Evolutionary conservation across 2,329 filamentous ascomycete genomes (phyloP), one percentile per base, ranked within the genome.

Genomic region (Ambrosiella xylebori): DNA sequence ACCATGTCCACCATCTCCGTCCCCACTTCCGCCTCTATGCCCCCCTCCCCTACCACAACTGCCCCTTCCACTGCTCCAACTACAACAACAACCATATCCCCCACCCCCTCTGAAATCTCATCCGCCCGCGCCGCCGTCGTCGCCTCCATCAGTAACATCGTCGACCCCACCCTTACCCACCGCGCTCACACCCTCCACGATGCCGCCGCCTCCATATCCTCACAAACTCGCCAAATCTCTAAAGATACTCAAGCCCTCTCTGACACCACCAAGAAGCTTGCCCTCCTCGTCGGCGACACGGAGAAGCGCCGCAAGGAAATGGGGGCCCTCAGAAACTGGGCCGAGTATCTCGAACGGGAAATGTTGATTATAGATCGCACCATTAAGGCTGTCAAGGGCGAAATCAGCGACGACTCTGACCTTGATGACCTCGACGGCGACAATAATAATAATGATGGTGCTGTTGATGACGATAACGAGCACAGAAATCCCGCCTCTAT

Each of bases 241-340:
- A 51, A 36, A 11, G 47, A 27, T 36, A 35, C 47, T 11, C 8
- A 19, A 36, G 9, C 12, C 8, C 47, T 51, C 15, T 36, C 17
- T n/a, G 27, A 51, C 12, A 80, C 81, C 61, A 81, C 82, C 5
- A 76, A 74, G 1, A 76, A 68, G 1, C 69, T 89, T 67, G 72
- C 76, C 54, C 76, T 76, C 63, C 83, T 87, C 64, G 81, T 81
- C 4, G 77, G 78, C 63, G 76, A 75, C 59, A 82, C 82, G 40
- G 77, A 79, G 51, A 76, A 76, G 63, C 76, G 76, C 65, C 72
- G 91, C 60, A 90, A 89, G 71, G 86, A 89, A 74, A 73, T 89
- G 61, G 86, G 86, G 27, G 83, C 89, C 66, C 79, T 91, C 66
- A 86, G 91, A 74, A 90, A 90, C 68, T 93, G 86, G 86, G 85